phyloP scores from a whole-genome alignment of 73 alveolate genomes.

The Urostyla sp. region DNA sequence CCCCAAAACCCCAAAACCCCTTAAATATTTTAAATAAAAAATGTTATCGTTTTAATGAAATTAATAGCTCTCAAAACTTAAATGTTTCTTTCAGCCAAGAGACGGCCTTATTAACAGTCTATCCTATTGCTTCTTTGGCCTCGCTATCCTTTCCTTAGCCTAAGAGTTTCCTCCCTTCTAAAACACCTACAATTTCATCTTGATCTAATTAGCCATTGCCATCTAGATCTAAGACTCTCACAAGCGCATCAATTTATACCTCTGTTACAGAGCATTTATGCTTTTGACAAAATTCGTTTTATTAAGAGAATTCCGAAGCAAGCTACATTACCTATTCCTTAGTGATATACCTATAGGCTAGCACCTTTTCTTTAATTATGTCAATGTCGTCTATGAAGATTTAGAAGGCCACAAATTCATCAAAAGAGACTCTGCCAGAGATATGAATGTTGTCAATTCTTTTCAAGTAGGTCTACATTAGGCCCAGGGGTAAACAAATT shows the following conservation, averaged over 20 bases:
- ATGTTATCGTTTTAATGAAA: too few species aligned
- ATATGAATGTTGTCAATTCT: constrained; percentile 56
- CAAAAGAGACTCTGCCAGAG: constrained; percentile 62
- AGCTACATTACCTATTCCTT: constrained; percentile 39
- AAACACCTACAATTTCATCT: constrained; percentile 74
- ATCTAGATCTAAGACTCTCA: constrained; percentile 73
- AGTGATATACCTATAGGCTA: constrained; percentile 56
- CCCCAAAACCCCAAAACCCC: constrained; percentile 9
- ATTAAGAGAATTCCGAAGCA: constrained; percentile 37
- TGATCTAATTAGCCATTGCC: constrained; percentile 74
- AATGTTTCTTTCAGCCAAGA: constrained; percentile 37
- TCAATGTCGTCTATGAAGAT: constrained; percentile 62
- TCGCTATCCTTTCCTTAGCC: constrained; percentile 63
- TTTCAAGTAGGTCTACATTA: constrained; percentile 46
- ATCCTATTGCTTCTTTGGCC: constrained; percentile 45
- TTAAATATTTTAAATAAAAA: too few species aligned
- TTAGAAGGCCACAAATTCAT: constrained; percentile 73
- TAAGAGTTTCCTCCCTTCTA: constrained; percentile 62
- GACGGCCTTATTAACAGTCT: constrained; percentile 8
- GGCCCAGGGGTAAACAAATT: constrained; percentile 56
- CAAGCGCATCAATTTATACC: constrained; percentile 57
- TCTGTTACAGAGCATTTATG: constrained; percentile 42
- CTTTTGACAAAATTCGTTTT: constrained; percentile 43
- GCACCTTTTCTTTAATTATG: constrained; percentile 59
- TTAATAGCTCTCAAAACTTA: neutral